Percentiles rank a stretch among this genome's conserved stretches.
Conservation (phyloP, 1,284 basidiomycete genomes). For the Cerioporus squamosus region DNA sequence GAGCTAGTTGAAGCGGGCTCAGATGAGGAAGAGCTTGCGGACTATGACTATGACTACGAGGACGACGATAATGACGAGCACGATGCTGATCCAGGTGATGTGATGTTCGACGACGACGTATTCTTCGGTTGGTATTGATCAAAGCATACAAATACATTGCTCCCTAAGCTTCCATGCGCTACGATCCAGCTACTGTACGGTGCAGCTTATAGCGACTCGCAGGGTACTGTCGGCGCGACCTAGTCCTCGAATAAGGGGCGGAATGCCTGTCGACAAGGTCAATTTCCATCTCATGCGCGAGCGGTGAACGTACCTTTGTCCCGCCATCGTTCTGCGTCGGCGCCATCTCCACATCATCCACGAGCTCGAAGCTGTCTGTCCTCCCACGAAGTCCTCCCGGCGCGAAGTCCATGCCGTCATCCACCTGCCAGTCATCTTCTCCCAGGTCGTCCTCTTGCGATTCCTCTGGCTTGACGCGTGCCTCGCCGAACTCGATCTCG, state of each 20-base stretch:
- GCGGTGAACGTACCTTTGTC: conserved; percentile 37
- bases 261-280: conserved; percentile 45
- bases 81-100: too few species aligned
- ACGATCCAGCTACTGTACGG: too few species aligned
- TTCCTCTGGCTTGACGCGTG: conserved; percentile 1
- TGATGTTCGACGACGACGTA: too few species aligned
- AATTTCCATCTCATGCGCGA: neutral
- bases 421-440: conserved; percentile 14
- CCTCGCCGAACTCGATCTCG: conserved; percentile 54
- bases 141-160: too few species aligned
- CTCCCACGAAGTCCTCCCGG: conserved; percentile 15
- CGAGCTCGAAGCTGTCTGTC: conserved; percentile 38
- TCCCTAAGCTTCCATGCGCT: too few species aligned
- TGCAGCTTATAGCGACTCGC: too few species aligned
- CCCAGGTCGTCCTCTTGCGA: conserved; percentile 1
- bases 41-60: neutral
- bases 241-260: conserved; percentile 72
- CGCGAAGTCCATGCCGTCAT: conserved; percentile 5
- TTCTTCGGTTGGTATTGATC: too few species aligned
- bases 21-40: neutral
- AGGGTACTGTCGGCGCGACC: conserved; percentile 5
- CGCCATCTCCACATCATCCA: conserved; percentile 50
- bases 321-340: conserved; percentile 51
- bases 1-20: too few species aligned
- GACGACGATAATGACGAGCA: neutral